These are phyloP conservation scores for Microthyrium microscopicum DNA, from an alignment of 2,329 filamentous ascomycete genomes.

Conservation along the genomic window DNA sequence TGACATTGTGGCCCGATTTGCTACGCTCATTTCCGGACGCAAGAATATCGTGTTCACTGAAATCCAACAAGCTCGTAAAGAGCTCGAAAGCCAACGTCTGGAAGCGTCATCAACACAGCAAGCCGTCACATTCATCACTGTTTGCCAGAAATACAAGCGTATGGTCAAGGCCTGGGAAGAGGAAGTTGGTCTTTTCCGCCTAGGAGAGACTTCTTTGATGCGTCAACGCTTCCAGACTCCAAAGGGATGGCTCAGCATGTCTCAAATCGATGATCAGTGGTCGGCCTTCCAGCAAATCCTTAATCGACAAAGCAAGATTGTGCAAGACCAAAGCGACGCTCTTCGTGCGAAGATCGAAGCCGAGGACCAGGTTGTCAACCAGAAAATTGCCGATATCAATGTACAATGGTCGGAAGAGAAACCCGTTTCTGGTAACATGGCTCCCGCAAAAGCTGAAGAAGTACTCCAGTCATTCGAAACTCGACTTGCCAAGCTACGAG, in stretches of 20 bases:
- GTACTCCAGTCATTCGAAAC: slow-evolving; percentile 70
- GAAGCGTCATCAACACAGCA: slow-evolving; percentile 92
- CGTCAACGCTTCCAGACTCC: slow-evolving; percentile 90
- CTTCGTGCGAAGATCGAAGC: slow-evolving; percentile 86
- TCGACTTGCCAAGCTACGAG: slow-evolving; percentile 69
- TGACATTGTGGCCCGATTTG: slow-evolving; percentile 89
- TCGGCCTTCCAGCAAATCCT: slow-evolving; percentile 82
- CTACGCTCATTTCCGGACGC: slow-evolving; percentile 66
- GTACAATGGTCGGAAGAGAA: slow-evolving; percentile 91
- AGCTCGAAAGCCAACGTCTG: slow-evolving; percentile 80
- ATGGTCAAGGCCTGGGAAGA: slow-evolving; percentile 90
- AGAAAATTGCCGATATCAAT: slow-evolving; percentile 75
- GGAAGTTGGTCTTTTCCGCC: slow-evolving; percentile 87
- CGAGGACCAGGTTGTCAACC: slow-evolving; percentile 78
- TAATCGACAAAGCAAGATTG: slow-evolving; percentile 81
- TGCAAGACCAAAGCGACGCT: slow-evolving; percentile 90
- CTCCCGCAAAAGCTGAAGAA: slow-evolving; percentile 71
- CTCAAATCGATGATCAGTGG: slow-evolving; percentile 95
- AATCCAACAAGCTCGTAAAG: slow-evolving; percentile 74
- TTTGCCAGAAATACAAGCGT: slow-evolving; percentile 88
- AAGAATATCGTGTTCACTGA: slow-evolving; percentile 89
- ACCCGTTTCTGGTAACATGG: slow-evolving; percentile 85
- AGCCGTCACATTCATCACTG: slow-evolving; percentile 95
- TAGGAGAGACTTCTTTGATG: slow-evolving; percentile 81
- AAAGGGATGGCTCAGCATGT: slow-evolving; percentile 84